Base-by-base conservation (phyloP, 2,329 filamentous ascomycete genomes). In the Fusarium setosum region DNA sequence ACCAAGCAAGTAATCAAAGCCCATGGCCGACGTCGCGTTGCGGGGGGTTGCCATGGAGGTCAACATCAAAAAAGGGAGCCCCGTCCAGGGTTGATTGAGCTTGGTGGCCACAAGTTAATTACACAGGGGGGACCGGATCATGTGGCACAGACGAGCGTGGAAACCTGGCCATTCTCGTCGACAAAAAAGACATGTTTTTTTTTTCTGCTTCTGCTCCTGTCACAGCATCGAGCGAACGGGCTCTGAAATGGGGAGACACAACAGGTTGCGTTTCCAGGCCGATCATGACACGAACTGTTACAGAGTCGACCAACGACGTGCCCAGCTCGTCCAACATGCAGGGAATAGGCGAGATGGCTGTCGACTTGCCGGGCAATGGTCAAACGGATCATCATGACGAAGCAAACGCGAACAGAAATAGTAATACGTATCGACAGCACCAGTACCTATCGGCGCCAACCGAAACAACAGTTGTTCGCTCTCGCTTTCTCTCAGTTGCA, bases 71-170 rank as follows among this genome's bases (percentile, higher is more conserved):
- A 52, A 47, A 41, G 24, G 45, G 37, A 40, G 40, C n/a, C n/a
- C n/a, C 31, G 20, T 11, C 42, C 37, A 37, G 55, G 50, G 56
- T 10, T 29, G 26, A 12, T 61, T 50, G 48, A 44, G 23, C 47
- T 55, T 68, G 13, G 48, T 56, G 50, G 45, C 49, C 42, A 60
- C 64, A 68, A 41, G 56, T 48, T 68, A 49, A 68, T 67, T 67
- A 31, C 48, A 32, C 61, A 65, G 61, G 64, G 62, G 41, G 47
- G 37, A 20, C 41, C 38, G 45, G 15, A 56, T 34, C 18, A 24
- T 6, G 38, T 13, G 17, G 47, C 50, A 44, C 60, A 68, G 44
- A 42, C 38, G n/a, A n/a, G n/a, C n/a, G n/a, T n/a, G n/a, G n/a
- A n/a, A n/a, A n/a, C n/a, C n/a, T n/a, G n/a, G n/a, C n/a, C n/a